Evolutionary conservation across 495 filamentous ascomycete genomes (phyloP).

Genomic region (Aspergillus nanangensis): DNA sequence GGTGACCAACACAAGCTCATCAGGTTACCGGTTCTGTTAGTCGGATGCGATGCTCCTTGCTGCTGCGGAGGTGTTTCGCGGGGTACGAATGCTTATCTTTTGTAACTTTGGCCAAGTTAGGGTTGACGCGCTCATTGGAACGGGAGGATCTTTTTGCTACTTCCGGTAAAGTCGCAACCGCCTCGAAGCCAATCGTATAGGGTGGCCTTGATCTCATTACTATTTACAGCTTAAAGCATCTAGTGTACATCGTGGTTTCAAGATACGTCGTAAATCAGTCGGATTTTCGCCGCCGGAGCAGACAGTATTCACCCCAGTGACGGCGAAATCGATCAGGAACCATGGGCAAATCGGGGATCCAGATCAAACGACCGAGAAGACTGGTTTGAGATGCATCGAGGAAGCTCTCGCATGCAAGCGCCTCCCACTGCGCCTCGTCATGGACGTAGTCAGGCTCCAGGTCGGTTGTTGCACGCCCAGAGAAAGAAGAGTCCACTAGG

Average conservation of each 20-base stretch:
- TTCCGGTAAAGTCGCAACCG: conserved; percentile 3
- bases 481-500: conserved; percentile 83
- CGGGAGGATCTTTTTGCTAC: conserved; percentile 4
- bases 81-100: conserved; percentile 2
- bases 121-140: not conserved
- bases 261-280: no score
- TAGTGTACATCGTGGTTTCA: no score
- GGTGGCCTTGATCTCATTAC: no score
- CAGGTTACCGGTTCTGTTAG: conserved; percentile 25
- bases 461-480: conserved; percentile 44
- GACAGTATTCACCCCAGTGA: conserved; percentile 79
- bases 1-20: not conserved
- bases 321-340: conserved; percentile 66
- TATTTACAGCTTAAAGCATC: no score
- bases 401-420: conserved; percentile 68
- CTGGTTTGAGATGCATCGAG: conserved; percentile 73
- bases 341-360: conserved; percentile 71
- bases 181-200: no score
- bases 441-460: conserved; percentile 73
- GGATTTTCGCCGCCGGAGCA: conserved; percentile 50
- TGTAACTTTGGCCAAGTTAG: not conserved
- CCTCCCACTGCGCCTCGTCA: conserved; percentile 68
- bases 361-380: conserved; percentile 71
- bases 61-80: not conserved
- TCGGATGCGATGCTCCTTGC: conserved; percentile 23